These are phyloP conservation scores for Blepharisma undulans DNA, from an alignment of 169 alveolate genomes.

Conservation along the genomic window DNA sequence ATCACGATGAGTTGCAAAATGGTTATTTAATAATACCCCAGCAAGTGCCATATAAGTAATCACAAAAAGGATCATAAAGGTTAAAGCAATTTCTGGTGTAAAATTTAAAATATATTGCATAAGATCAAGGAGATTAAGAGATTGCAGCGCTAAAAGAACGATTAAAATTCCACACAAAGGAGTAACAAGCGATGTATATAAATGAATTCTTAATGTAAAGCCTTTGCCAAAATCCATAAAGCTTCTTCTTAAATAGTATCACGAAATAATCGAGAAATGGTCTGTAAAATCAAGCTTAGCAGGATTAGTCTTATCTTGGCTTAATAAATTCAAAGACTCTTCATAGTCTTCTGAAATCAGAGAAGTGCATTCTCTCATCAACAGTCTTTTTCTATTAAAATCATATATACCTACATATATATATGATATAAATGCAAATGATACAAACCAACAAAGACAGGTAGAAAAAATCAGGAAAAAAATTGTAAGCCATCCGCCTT, in stretches of 20 bases:
- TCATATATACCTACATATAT: neutral
- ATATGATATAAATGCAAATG: neutral
- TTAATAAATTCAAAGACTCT: neutral
- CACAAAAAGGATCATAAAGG: neutral
- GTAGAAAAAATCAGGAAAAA: neutral
- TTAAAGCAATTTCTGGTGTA: neutral
- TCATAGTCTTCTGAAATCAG: neutral
- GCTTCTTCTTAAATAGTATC: conserved; percentile 8
- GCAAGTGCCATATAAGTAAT: neutral
- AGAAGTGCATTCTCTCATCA: neutral
- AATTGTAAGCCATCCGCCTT: neutral
- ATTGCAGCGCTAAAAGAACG: neutral
- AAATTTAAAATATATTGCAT: neutral
- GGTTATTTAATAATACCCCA: neutral
- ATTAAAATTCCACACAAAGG: neutral
- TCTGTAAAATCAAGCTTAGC: neutral
- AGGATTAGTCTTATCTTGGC: neutral
- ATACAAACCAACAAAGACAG: neutral
- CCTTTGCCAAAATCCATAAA: conserved; percentile 15
- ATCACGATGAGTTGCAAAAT: neutral
- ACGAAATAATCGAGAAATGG: neutral
- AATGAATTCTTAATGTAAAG: neutral
- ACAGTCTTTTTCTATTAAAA: conserved; percentile 3
- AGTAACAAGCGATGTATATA: neutral
- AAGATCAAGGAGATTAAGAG: neutral